These are phyloP conservation scores for Cystobasidium pallidum DNA, from an alignment of 1,284 basidiomycete species.

Conservation along the genomic window DNA sequence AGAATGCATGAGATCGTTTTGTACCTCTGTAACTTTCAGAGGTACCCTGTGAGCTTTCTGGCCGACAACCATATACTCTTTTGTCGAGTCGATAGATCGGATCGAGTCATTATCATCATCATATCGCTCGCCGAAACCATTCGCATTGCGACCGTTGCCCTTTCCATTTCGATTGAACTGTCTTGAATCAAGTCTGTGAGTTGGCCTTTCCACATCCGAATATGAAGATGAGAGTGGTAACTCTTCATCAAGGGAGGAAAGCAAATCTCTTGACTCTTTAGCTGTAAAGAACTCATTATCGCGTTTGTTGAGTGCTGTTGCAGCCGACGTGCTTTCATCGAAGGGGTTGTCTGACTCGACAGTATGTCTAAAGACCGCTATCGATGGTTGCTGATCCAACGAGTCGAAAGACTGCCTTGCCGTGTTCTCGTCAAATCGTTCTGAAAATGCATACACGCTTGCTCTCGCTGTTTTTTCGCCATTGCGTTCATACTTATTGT, in stretches of 20 bases:
- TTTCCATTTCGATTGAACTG: conserved; percentile 16
- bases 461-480: background rate
- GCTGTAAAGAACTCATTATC: conserved; percentile 10
- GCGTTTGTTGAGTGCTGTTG: background rate
- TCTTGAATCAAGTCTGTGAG: conserved; percentile 30
- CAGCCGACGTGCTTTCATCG: conserved; percentile 22
- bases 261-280: conserved; percentile 25
- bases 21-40: conserved; percentile 19
- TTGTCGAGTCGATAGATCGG: conserved; percentile 37
- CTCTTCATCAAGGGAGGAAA: conserved; percentile 27
- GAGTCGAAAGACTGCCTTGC: conserved; percentile 28
- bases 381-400: conserved; percentile 4
- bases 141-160: background rate
- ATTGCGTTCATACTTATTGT: background rate
- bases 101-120: conserved; percentile 17
- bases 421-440: conserved; percentile 27
- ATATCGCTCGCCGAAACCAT: conserved; percentile 3
- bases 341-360: conserved; percentile 21
- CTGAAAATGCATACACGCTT: conserved; percentile 7
- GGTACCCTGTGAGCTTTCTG: conserved; percentile 23
- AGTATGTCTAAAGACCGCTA: conserved; percentile 1
- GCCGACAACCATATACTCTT: conserved; percentile 30
- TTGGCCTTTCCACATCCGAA: conserved; percentile 27
- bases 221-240: conserved; percentile 29
- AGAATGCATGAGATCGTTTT: conserved; percentile 30